Conservation (phyloP, 2,329 filamentous ascomycete species). For the Pseudogymnoascus sp. region DNA sequence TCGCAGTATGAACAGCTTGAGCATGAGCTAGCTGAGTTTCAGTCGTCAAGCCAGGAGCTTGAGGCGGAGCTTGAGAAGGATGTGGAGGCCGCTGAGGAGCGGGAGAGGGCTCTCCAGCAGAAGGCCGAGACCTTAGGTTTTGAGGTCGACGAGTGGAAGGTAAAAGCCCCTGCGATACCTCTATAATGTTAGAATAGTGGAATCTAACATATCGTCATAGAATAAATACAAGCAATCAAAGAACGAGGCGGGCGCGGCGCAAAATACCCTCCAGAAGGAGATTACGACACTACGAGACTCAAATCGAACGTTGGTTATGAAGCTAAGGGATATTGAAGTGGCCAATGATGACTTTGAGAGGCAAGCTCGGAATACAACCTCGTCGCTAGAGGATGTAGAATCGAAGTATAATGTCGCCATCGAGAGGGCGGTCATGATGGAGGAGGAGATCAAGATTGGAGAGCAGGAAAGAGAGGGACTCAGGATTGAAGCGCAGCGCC, state of each 20-base stretch:
- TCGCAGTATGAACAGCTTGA: constrained; percentile 89
- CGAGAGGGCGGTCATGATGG: constrained; percentile 83
- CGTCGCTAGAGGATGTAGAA: constrained; percentile 91
- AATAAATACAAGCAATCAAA: constrained; percentile 96
- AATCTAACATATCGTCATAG: constrained; percentile 35
- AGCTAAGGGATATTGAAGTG: constrained; percentile 88
- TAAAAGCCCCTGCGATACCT: constrained; percentile 30
- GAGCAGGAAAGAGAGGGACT: constrained; percentile 86
- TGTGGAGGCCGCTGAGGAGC: constrained; percentile 88
- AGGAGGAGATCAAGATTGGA: constrained; percentile 84
- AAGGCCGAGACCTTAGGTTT: constrained; percentile 78
- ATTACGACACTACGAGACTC: constrained; percentile 82
- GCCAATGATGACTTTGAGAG: constrained; percentile 97
- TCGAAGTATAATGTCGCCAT: constrained; percentile 94
- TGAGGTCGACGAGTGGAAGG: constrained; percentile 98
- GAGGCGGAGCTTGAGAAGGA: constrained; percentile 94
- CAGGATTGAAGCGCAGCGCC: constrained; percentile 80
- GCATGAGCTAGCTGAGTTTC: constrained; percentile 84
- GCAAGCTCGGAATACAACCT: constrained; percentile 90
- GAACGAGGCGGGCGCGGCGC: constrained; percentile 72
- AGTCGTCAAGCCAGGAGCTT: constrained; percentile 85
- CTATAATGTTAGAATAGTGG: constrained; percentile 17
- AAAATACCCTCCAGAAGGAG: constrained; percentile 86
- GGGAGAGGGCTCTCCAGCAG: constrained; percentile 75
- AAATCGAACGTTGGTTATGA: constrained; percentile 72